Percentiles rank a stretch among this genome's conserved stretches.
phyloP scores from a whole-genome alignment of 179 eudicot species.

The Silene coronaria region DNA sequence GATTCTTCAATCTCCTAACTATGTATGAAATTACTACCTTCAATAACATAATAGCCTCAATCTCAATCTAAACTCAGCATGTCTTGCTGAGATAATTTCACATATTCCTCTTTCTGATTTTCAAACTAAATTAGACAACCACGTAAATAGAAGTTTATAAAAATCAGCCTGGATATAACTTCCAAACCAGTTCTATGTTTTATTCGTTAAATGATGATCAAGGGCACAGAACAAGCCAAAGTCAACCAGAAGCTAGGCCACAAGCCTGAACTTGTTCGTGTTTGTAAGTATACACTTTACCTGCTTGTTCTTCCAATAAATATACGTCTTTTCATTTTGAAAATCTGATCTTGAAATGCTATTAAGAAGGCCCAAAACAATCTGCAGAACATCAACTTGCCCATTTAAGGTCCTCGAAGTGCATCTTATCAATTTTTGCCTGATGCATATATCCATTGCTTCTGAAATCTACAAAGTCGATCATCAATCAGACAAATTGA shows the following conservation, averaged over 20 bases:
- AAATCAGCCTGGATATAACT: background rate
- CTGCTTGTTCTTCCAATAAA: slow-evolving; percentile 73
- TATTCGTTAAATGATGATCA: background rate
- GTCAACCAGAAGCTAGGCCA: background rate
- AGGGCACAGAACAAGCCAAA: slow-evolving; percentile 11
- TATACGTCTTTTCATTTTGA: slow-evolving; percentile 51
- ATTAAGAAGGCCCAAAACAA: slow-evolving; percentile 57
- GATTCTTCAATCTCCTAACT: background rate
- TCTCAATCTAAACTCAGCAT: background rate
- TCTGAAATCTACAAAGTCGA: slow-evolving; percentile 57
- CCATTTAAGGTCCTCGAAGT: slow-evolving; percentile 36
- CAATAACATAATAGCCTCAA: slow-evolving; percentile 1
- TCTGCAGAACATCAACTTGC: slow-evolving; percentile 50
- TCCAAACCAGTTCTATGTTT: background rate
- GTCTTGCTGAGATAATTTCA: background rate
- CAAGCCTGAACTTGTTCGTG: background rate
- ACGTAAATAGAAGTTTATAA: background rate
- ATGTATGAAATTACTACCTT: background rate
- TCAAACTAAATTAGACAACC: background rate
- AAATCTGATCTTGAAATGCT: slow-evolving; percentile 59
- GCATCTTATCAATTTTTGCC: slow-evolving; percentile 48
- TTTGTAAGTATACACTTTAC: slow-evolving; percentile 32
- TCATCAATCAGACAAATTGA: slow-evolving; percentile 16
- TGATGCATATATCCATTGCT: slow-evolving; percentile 60
- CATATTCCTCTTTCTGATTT: background rate